Evolutionary conservation across 495 filamentous ascomycete species (phyloP).

Genomic region (Tuber microsphaerosporum): DNA sequence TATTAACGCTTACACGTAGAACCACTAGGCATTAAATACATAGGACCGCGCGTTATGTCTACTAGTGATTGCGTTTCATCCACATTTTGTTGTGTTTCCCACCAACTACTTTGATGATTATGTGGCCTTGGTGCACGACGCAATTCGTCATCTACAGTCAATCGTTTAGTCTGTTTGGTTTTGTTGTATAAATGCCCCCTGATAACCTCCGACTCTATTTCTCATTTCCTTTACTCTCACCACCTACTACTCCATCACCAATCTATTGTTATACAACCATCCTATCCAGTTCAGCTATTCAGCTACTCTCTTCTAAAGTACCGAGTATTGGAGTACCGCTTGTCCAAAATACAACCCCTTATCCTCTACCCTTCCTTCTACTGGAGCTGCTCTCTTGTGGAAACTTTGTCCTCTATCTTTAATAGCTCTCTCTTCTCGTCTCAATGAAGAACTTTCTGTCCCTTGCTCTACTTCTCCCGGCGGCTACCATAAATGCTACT

Average conservation of each 20-base stretch:
- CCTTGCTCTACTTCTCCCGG: constrained; percentile 5
- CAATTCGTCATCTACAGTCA: background rate
- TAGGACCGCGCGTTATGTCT: background rate
- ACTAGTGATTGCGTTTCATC: background rate
- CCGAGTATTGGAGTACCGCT: background rate
- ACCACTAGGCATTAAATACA: background rate
- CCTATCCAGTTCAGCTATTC: background rate
- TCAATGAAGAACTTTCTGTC: constrained; percentile 10
- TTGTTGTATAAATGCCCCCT: background rate
- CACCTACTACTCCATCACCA: background rate
- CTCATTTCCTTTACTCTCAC: background rate
- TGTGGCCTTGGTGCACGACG: background rate
- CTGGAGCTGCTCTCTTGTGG: background rate
- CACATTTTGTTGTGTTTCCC: background rate
- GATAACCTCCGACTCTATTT: background rate
- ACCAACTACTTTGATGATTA: background rate
- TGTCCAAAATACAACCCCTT: background rate
- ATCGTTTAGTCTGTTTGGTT: background rate
- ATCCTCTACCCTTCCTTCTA: background rate
- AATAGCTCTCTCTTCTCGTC: background rate
- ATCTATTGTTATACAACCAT: background rate
- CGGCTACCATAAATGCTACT: constrained; percentile 13
- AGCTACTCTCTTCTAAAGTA: background rate
- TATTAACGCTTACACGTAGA: background rate
- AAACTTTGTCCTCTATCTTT: background rate